phyloP scores from a whole-genome alignment of 306 rosid species.

The Sicyos edulis region DNA sequence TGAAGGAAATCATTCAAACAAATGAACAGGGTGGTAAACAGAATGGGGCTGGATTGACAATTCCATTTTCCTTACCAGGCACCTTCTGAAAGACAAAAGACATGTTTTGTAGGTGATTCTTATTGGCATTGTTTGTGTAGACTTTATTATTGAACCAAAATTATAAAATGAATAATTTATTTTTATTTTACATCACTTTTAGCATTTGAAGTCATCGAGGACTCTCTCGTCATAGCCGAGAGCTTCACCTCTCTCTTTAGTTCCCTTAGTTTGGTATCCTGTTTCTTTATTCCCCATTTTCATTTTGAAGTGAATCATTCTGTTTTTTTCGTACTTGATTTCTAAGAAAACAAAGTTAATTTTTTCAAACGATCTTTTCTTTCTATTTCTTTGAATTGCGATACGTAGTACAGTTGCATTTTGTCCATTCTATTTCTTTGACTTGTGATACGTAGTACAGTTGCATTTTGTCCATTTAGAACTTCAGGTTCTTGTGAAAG shows the following conservation, averaged over 20 bases:
- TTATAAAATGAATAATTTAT: neutral
- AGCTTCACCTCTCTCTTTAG: slow-evolving; percentile 74
- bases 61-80: slow-evolving; percentile 13
- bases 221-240: slow-evolving; percentile 64
- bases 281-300: neutral
- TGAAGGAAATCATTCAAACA: slow-evolving; percentile 56
- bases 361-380: neutral
- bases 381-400: neutral
- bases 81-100: neutral
- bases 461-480: too few relatives aligned
- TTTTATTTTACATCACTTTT: neutral
- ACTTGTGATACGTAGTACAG: too few relatives aligned
- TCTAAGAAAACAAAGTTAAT: neutral
- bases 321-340: neutral
- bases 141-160: neutral
- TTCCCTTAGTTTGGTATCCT: slow-evolving; percentile 43
- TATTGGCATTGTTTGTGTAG: neutral
- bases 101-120: neutral
- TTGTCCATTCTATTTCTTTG: too few relatives aligned
- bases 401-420: neutral
- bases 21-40: slow-evolving; percentile 27
- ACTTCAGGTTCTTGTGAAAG: too few relatives aligned
- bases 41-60: slow-evolving; percentile 12
- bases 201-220: slow-evolving; percentile 51
- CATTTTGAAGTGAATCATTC: neutral